These are phyloP conservation scores for Talaromyces sp. DNA, from an alignment of 2,329 filamentous ascomycete species.

Conservation along the genomic window DNA sequence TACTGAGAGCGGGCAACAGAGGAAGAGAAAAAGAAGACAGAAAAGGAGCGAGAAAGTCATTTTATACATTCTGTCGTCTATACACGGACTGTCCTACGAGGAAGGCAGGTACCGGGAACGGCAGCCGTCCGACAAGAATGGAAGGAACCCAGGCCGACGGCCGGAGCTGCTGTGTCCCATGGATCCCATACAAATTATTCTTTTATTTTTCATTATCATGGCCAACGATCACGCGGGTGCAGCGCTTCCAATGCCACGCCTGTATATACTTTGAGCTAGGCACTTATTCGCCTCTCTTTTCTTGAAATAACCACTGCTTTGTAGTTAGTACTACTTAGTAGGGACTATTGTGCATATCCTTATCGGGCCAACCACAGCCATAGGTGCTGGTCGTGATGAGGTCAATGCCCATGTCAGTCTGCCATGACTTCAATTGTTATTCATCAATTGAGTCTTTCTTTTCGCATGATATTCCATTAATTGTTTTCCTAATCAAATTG, in stretches of 20 bases:
- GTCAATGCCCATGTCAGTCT: not conserved
- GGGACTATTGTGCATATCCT: not conserved
- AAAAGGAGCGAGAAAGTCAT: not conserved
- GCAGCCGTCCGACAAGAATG: not conserved
- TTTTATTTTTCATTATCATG: too few species aligned
- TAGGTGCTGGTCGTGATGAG: not conserved
- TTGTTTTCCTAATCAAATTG: not conserved
- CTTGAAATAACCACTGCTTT: not conserved
- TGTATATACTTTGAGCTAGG: not conserved
- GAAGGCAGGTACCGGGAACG: not conserved
- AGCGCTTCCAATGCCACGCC: not conserved
- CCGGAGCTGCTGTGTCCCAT: not conserved
- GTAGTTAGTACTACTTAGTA: too few species aligned
- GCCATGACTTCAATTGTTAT: not conserved
- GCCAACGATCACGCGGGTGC: not conserved
- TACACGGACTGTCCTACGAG: not conserved
- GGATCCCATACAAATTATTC: not conserved
- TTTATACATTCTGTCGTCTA: not conserved
- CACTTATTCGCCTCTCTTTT: not conserved
- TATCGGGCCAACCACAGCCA: conserved; percentile 1
- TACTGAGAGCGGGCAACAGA: not conserved
- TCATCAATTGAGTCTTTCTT: not conserved
- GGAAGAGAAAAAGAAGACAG: not conserved
- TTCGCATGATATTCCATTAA: not conserved
- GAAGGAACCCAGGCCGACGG: not conserved